phyloP scores from a whole-genome alignment of 768 basidiomycete genomes.

The Phlebiopsis flavidoalba region DNA sequence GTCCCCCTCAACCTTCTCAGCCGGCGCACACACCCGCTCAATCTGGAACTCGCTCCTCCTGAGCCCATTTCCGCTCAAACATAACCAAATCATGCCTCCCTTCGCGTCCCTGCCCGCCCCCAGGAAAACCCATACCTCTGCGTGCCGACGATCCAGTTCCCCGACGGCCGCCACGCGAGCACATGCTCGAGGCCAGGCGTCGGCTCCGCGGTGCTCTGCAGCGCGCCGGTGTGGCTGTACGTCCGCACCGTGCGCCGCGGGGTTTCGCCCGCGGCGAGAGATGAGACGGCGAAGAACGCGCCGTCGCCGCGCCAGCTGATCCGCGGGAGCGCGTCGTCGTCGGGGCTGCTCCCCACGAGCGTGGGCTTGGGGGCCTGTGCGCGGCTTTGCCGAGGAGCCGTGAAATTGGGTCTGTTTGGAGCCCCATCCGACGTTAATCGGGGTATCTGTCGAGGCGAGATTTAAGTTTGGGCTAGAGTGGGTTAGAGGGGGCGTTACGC shows the following conservation, averaged over 20 bases:
- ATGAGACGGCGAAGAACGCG: slow-evolving; percentile 80
- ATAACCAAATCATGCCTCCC: slow-evolving; percentile 85
- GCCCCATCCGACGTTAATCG: slow-evolving; percentile 97
- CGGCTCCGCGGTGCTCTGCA: slow-evolving; percentile 83
- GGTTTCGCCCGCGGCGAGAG: slow-evolving; percentile 41
- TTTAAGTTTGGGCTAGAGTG: slow-evolving; percentile 1
- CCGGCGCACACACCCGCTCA: slow-evolving; percentile 28
- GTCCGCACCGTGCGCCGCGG: slow-evolving; percentile 61
- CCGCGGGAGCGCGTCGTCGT: slow-evolving; percentile 66
- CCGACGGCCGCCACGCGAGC: slow-evolving; percentile 83
- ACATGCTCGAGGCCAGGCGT: slow-evolving; percentile 78
- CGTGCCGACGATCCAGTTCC: slow-evolving; percentile 76
- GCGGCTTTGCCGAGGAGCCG: slow-evolving; percentile 86
- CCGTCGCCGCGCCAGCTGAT: slow-evolving; percentile 96
- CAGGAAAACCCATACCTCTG: slow-evolving; percentile 77
- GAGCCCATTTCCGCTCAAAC: slow-evolving; percentile 92
- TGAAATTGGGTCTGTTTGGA: slow-evolving; percentile 97
- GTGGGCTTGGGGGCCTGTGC: slow-evolving; percentile 46
- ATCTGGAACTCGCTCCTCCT: slow-evolving; percentile 86
- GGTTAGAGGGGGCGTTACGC: slow-evolving; percentile 7
- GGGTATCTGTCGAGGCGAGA: slow-evolving; percentile 56
- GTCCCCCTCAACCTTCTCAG: slow-evolving; percentile 12
- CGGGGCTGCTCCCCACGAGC: slow-evolving; percentile 50
- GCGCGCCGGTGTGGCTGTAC: slow-evolving; percentile 64
- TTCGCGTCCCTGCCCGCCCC: slow-evolving; percentile 59